Base-by-base conservation (phyloP, 2,329 filamentous ascomycete genomes). In the Colletotrichum shisoi region DNA sequence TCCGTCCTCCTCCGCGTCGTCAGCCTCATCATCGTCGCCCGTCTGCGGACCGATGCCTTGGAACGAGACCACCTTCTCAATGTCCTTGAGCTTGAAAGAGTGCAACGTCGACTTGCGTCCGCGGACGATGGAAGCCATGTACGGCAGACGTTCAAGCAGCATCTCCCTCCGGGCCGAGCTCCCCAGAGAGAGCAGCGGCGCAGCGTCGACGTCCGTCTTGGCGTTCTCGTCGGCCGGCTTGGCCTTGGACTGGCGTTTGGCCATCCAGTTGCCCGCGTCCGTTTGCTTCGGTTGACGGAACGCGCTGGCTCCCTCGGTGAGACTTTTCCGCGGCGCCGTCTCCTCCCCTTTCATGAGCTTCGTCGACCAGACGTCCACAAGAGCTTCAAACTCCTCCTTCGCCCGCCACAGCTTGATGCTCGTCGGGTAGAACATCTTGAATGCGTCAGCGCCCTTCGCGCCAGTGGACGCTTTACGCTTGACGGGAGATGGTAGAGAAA, bases 401-500 rank as follows among this genome's bases (percentile, higher is more conserved):
- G 88, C 85, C 67, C 90, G 86, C 93, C 94, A 97, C 12, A 97
- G 78, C 72, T 93, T 93, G 48, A 96, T 80, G 62, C 91, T 93
- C 0, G 89, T 89, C 0, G 95, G 95, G 74, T 95, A 99, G 71
- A 94, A 96, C 92, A 99, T 97, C 74, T 91, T 94, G 79, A 89
- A 90, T 0, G 91, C 86, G 73, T 93, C 91, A 78, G 54, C 82
- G 77, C 70, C 79, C 74, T 68, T 83, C 76, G 73, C 80, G 72
- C 74, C 73, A 74, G 80, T 71, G 73, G 76, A 74, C 72, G 81
- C 76, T 83, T 83, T 84, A n/a, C 89, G 85, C 75, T 92, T 94
- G 11, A 99, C 95, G 0, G 94, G 94, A 72, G 87, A 87, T 1
- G 95, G 95, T 2, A 99, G 84, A 11, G 89, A 89, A 75, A 96